Base-by-base conservation (phyloP, 495 filamentous ascomycete genomes). In the Tetracladium setigerum region DNA sequence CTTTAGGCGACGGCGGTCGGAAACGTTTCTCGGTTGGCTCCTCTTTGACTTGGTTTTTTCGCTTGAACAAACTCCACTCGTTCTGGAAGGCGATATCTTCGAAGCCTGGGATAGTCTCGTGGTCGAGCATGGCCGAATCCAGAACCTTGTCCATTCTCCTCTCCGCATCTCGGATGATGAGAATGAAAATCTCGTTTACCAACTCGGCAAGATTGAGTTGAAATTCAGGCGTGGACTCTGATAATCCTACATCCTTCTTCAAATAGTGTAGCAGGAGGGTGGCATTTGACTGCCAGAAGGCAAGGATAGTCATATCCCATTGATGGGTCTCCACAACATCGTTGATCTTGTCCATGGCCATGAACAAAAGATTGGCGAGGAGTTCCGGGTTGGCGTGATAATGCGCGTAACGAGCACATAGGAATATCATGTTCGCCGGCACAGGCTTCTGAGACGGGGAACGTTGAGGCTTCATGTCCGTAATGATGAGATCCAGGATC, bases 301-400 rank as follows among this genome's bases (percentile, higher is more conserved):
- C 94, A 14, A 97, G 72, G 50, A 97, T 92, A 0, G 92, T 99
- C 92, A 99, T 99, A 58, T 99, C 92, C 91, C 92, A 96, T 57
- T 99, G 92, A 56, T 95, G 79, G 32, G 75, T 77, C 59, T 96
- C 94, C 22, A 98, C 89, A 34, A 96, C 89, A 43, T 87, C 82
- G 55, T 97, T 96, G 52, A 99, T 96, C 65, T 91, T 95, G 41
- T 95, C 86, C 76, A 91, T 95, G 27, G 92, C 89, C 17, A 84
- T 84, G 24, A 86, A 72, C 7, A 97, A 77, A 7, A 97, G 76
- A 24, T 79, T 83, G 12, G 73, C 82, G 12, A 99, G 68, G 8
- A 99, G 70, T 46, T 96, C 91, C 5, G 76, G 79, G 55, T 84
- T 95, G 34, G 89, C 82, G 65, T 99, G 94, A 55, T 99, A 97